Evolutionary conservation across 768 basidiomycete species (phyloP), one percentile per base, ranked within the genome.

Genomic region (Boletales sp.): DNA sequence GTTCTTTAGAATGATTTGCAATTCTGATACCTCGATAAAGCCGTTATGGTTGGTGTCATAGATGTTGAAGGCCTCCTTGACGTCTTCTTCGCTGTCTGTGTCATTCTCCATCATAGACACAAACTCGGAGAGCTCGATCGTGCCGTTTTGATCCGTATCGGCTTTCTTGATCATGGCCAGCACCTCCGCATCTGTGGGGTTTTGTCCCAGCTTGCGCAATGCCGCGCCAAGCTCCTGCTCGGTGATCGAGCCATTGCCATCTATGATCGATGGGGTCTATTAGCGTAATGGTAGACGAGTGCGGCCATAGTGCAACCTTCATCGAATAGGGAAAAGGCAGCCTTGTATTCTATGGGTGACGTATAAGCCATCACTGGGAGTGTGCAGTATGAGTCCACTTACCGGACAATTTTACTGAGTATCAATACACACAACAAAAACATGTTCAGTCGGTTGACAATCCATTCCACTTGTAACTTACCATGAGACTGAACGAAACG

Each of bases 131-230:
- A 79, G 87, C 73, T 94, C 91, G 69, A 93, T 91, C 52, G 84
- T 87, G 53, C 87, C 88, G 69, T 91, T 91, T 45, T 87, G 86
- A 65, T 92, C 90, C 12, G 87, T 86, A 68, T 91, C 89, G 47
- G 93, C 91, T 70, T 93, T 91, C 75, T 90, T 92, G 79, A 94
- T 91, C 91, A 94, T 93, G 72, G 93, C 92, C 69, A 89, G 87
- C 39, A 94, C 74, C 71, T 94, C 91, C 0, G 87, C 87, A 64
- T 94, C 89, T 24, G 92, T 92, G 1, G 91, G 91, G 73, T 92
- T 94, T 74, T 93, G 91, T 27, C 92, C 91, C 24, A 94, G 76
- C 41, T 89, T 92, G 56, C 92, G 84, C 91, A 94, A 94, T 57
- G 94, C 90, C 42, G 90, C 92, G 52, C 91, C 92, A 59, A 94